Percentiles rank a stretch among this genome's conserved stretches.
phyloP scores from a whole-genome alignment of 495 filamentous ascomycete genomes.

The Penicillium goetzii region DNA sequence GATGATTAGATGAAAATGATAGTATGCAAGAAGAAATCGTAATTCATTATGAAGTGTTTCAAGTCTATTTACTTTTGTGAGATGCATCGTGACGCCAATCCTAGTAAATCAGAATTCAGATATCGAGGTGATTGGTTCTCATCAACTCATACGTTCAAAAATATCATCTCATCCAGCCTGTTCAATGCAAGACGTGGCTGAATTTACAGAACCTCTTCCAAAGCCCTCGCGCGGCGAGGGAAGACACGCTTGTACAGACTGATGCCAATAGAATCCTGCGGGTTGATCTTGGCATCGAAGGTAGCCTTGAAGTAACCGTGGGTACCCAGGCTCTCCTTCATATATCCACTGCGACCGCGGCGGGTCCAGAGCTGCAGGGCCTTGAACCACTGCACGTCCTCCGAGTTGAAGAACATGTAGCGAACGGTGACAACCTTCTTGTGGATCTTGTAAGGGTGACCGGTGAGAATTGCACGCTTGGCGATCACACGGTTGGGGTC shows the following conservation, averaged over 20 bases:
- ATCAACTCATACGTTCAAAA: constrained; percentile 32
- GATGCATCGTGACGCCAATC: constrained; percentile 30
- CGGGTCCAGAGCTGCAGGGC: constrained; percentile 93
- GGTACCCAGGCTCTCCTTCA: constrained; percentile 93
- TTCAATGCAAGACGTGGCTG: constrained; percentile 18
- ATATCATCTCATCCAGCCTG: constrained; percentile 8
- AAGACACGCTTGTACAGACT: constrained; percentile 93
- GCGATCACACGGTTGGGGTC: constrained; percentile 82
- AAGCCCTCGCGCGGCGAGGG: constrained; percentile 67
- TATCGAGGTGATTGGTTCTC: constrained; percentile 20
- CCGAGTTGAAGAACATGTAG: constrained; percentile 99
- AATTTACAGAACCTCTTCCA: constrained; percentile 45
- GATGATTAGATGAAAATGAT: background rate
- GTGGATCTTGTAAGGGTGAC: constrained; percentile 98
- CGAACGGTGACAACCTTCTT: constrained; percentile 93
- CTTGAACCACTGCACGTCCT: constrained; percentile 97
- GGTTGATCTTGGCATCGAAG: constrained; percentile 94
- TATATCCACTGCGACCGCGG: constrained; percentile 80
- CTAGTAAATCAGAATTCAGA: constrained; percentile 15
- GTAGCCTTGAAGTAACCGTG: constrained; percentile 99
- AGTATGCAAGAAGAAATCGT: constrained; percentile 31
- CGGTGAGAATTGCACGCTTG: constrained; percentile 92
- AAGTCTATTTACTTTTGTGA: constrained; percentile 39
- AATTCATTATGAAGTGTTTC: constrained; percentile 42
- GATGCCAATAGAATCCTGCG: constrained; percentile 89